Evolutionary conservation across 2,329 filamentous ascomycete genomes (phyloP).

Genomic region (Trichoderma koningii): DNA sequence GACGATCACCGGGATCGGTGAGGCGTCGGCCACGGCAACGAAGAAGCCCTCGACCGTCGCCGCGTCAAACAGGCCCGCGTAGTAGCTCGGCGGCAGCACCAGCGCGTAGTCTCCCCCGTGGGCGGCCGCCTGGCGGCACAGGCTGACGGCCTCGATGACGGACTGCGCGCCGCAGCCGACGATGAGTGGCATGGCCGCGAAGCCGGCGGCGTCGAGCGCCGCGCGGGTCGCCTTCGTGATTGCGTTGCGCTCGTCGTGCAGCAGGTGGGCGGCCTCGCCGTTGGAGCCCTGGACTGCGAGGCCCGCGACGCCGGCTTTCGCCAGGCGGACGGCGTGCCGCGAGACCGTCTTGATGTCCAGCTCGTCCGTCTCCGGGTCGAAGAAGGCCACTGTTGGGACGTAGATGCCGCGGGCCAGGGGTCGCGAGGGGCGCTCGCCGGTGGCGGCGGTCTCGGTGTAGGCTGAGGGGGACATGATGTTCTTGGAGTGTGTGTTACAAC

Average conservation of each 20-base stretch:
- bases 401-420: slow-evolving; percentile 61
- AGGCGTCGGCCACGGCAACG: slow-evolving; percentile 62
- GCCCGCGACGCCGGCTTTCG: slow-evolving; percentile 70
- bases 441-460: slow-evolving; percentile 28
- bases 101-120: slow-evolving; percentile 75
- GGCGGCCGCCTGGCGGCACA: slow-evolving; percentile 68
- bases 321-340: slow-evolving; percentile 67
- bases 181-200: slow-evolving; percentile 67
- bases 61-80: slow-evolving; percentile 65
- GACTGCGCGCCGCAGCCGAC: slow-evolving; percentile 76
- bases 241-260: slow-evolving; percentile 66
- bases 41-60: slow-evolving; percentile 66
- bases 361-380: slow-evolving; percentile 64
- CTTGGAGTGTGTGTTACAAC: background rate
- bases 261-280: slow-evolving; percentile 78
- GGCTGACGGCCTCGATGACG: slow-evolving; percentile 69
- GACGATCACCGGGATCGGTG: slow-evolving; percentile 66
- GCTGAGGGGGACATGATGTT: slow-evolving; percentile 26
- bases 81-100: slow-evolving; percentile 76
- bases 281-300: slow-evolving; percentile 80
- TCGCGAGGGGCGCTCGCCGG: slow-evolving; percentile 32
- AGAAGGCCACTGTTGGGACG: slow-evolving; percentile 75
- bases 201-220: slow-evolving; percentile 67
- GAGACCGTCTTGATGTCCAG: slow-evolving; percentile 64
- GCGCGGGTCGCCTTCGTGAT: slow-evolving; percentile 70